Conservation (phyloP, 2,329 filamentous ascomycete genomes). For the Venturia aucupariae region DNA sequence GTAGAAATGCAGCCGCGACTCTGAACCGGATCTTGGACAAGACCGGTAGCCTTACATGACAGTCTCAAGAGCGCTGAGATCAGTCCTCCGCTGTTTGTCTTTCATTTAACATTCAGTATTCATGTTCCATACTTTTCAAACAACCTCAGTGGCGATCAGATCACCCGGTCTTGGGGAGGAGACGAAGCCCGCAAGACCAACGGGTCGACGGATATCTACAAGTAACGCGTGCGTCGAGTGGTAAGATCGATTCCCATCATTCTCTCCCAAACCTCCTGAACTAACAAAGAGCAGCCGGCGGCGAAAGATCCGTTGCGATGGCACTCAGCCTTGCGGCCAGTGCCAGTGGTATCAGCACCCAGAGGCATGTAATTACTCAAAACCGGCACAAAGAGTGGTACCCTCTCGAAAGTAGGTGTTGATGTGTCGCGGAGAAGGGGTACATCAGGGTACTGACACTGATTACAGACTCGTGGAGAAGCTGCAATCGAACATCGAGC, state of each 20-base stretch:
- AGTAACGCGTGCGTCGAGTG: constrained; percentile 64
- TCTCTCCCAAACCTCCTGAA: too few species aligned
- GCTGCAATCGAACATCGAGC: constrained; percentile 41
- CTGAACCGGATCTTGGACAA: background rate
- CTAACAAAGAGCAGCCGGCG: constrained; percentile 40
- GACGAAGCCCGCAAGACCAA: constrained; percentile 26
- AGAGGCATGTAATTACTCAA: constrained; percentile 71
- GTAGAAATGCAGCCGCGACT: background rate
- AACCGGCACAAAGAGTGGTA: constrained; percentile 66
- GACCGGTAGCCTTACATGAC: background rate
- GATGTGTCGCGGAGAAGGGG: constrained; percentile 27
- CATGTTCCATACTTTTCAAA: constrained; percentile 16
- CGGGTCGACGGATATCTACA: constrained; percentile 36
- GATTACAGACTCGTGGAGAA: constrained; percentile 49
- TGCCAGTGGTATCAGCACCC: constrained; percentile 74
- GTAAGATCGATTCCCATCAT: background rate
- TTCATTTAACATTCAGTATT: background rate
- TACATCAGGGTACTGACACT: constrained; percentile 12
- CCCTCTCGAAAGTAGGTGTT: constrained; percentile 63
- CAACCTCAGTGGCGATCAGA: constrained; percentile 12
- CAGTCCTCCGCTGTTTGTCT: background rate
- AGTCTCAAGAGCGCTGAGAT: background rate
- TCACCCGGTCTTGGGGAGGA: constrained; percentile 8
- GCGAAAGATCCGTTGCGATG: constrained; percentile 77
- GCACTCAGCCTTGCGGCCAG: constrained; percentile 71